phyloP scores from a whole-genome alignment of 2,329 filamentous ascomycete genomes.

The Colletotrichum eleusines region DNA sequence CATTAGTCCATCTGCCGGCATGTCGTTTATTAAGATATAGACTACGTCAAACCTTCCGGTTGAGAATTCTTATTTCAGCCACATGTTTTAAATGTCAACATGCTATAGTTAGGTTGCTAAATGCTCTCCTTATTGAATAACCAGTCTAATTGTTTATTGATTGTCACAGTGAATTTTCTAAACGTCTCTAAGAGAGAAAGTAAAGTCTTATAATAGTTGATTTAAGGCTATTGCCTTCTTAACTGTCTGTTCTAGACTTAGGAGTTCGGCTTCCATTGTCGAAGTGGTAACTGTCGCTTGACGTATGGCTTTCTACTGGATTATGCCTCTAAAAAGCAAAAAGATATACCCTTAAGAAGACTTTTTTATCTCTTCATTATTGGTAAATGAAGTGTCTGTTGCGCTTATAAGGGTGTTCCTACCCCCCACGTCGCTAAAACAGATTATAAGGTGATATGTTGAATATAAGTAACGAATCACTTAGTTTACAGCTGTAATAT shows the following conservation, averaged over 20 bases:
- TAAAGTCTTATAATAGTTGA: background rate
- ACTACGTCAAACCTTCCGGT: background rate
- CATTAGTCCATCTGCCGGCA: background rate
- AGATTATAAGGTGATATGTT: no score
- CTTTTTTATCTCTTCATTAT: background rate
- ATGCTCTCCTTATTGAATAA: background rate
- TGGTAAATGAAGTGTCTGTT: background rate
- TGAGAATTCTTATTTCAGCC: background rate
- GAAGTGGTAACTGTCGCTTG: background rate
- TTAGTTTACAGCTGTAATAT: no score
- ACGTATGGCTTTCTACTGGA: background rate
- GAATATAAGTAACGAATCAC: no score
- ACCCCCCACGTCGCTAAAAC: background rate
- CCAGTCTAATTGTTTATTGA: background rate
- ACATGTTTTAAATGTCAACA: background rate
- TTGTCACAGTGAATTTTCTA: background rate
- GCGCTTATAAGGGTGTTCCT: background rate
- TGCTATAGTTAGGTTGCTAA: no score
- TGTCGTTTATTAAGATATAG: background rate
- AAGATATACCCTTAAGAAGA: background rate
- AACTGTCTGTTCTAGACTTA: background rate
- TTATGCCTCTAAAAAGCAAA: background rate
- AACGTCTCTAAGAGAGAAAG: background rate
- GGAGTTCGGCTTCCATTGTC: background rate
- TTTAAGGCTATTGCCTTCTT: background rate